Conservation (phyloP, 2,329 filamentous ascomycete species). For the Penicillium sclerotiorum region DNA sequence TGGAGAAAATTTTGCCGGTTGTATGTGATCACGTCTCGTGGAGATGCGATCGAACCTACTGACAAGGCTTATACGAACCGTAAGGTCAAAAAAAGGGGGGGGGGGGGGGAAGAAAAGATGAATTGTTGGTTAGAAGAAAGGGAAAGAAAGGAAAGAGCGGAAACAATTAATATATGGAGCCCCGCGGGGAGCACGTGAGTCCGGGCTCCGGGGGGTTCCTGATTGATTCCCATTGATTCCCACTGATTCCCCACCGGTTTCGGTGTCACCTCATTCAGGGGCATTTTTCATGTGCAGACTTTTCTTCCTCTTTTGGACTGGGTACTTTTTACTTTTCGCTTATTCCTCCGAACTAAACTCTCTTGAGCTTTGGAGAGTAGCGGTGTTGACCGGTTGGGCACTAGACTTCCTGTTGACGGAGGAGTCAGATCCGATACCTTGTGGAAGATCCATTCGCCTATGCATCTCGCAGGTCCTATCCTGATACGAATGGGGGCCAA, state of each 20-base stretch:
- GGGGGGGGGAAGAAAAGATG: slow-evolving; percentile 19
- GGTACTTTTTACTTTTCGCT: not conserved
- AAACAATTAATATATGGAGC: slow-evolving; percentile 9
- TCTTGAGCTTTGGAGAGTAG: not conserved
- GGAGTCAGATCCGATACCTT: not conserved
- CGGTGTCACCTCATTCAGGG: not conserved
- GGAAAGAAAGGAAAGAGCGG: slow-evolving; percentile 7
- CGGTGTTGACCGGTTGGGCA: slow-evolving; percentile 9
- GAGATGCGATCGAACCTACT: slow-evolving; percentile 56
- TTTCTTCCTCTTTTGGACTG: not conserved
- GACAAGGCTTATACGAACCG: slow-evolving; percentile 30
- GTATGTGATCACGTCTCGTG: slow-evolving; percentile 60
- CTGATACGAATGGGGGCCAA: too few relatives aligned
- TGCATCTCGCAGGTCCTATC: too few relatives aligned
- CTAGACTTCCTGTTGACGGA: slow-evolving; percentile 2
- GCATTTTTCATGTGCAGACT: too few relatives aligned
- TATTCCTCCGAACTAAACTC: slow-evolving; percentile 1
- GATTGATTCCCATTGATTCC: not conserved
- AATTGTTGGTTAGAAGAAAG: slow-evolving; percentile 6
- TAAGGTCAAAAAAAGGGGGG: too few relatives aligned
- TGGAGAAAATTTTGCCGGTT: slow-evolving; percentile 96
- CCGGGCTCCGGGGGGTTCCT: slow-evolving; percentile 11
- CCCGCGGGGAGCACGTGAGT: slow-evolving; percentile 8
- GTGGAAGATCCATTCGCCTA: too few relatives aligned
- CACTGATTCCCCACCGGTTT: not conserved